phyloP scores from a whole-genome alignment of 2,329 filamentous ascomycete genomes.

The Biscogniauxia marginata region DNA sequence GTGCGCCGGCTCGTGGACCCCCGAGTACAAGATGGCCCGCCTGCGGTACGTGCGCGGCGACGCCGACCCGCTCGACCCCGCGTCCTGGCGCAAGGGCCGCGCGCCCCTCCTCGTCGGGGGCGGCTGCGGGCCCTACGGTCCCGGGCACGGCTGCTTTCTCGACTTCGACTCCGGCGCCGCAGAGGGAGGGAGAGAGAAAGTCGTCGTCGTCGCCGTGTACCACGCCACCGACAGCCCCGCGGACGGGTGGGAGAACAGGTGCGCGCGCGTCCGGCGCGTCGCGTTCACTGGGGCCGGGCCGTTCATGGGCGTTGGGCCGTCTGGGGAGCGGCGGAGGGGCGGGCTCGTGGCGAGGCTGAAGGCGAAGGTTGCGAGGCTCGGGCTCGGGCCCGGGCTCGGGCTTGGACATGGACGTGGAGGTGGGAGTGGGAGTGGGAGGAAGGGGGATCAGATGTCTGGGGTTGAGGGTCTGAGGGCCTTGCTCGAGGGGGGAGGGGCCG shows the following conservation, averaged over 20 bases:
- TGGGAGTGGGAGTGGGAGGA: conserved; percentile 1
- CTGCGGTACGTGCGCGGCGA: conserved; percentile 27
- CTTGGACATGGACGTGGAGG: too few species aligned
- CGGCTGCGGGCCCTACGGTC: conserved; percentile 23
- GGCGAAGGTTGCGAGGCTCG: conserved; percentile 3
- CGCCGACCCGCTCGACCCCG: conserved; percentile 28
- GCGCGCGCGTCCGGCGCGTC: conserved; percentile 29
- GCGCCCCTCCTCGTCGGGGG: conserved; percentile 24
- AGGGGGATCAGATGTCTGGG: neutral
- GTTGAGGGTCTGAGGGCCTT: conserved; percentile 19
- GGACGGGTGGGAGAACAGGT: conserved; percentile 31
- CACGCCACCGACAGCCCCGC: conserved; percentile 30
- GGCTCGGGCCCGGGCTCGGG: neutral
- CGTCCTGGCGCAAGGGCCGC: conserved; percentile 29
- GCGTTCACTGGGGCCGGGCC: conserved; percentile 30
- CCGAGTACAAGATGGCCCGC: conserved; percentile 34
- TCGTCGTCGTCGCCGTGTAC: conserved; percentile 31
- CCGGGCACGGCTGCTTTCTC: conserved; percentile 32
- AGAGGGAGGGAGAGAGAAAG: too few species aligned
- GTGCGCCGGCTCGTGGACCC: conserved; percentile 34
- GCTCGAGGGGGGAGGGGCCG: conserved; percentile 12
- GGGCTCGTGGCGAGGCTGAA: conserved; percentile 16
- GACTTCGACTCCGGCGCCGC: conserved; percentile 19
- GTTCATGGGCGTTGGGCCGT: conserved; percentile 26
- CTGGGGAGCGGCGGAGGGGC: conserved; percentile 8